phyloP scores from a whole-genome alignment of 192 early-diverging fungal species.

The Geranomyces michiganensis region DNA sequence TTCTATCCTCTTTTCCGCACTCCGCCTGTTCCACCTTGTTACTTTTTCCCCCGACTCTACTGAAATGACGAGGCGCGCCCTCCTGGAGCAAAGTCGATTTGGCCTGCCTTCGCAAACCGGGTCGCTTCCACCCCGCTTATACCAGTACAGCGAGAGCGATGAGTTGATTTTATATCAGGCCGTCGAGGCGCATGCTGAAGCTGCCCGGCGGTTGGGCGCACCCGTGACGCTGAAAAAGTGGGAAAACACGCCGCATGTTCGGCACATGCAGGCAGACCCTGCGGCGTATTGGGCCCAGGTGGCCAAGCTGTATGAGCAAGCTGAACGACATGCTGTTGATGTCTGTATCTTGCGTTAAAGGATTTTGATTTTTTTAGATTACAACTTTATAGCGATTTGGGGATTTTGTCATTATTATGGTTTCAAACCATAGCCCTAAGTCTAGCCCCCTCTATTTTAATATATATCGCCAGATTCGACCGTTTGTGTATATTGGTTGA shows the following conservation, averaged over 20 bases:
- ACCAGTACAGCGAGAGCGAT: conserved; percentile 2
- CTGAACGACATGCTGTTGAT: not conserved
- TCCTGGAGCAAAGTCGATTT: not conserved
- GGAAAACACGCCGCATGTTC: conserved; percentile 7
- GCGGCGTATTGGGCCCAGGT: not conserved
- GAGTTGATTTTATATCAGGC: not conserved
- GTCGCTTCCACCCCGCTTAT: not conserved
- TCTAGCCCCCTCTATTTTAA: too few species aligned
- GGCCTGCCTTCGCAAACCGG: not conserved
- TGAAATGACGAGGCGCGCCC: not conserved
- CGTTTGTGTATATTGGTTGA: not conserved
- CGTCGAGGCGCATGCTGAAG: not conserved
- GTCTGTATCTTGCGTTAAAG: too few species aligned
- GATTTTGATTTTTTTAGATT: too few species aligned
- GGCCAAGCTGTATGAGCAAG: not conserved
- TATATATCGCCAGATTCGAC: too few species aligned
- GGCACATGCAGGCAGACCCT: conserved; percentile 5
- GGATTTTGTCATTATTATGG: too few species aligned
- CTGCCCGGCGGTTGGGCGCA: not conserved
- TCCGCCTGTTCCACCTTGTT: not conserved
- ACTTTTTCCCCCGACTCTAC: not conserved
- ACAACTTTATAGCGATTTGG: too few species aligned
- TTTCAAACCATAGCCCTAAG: too few species aligned
- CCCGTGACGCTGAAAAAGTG: not conserved
- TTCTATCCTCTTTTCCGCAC: not conserved